These are phyloP conservation scores for Arthrocladium fulminans DNA, from an alignment of 2,329 filamentous ascomycete species.

Conservation along the genomic window DNA sequence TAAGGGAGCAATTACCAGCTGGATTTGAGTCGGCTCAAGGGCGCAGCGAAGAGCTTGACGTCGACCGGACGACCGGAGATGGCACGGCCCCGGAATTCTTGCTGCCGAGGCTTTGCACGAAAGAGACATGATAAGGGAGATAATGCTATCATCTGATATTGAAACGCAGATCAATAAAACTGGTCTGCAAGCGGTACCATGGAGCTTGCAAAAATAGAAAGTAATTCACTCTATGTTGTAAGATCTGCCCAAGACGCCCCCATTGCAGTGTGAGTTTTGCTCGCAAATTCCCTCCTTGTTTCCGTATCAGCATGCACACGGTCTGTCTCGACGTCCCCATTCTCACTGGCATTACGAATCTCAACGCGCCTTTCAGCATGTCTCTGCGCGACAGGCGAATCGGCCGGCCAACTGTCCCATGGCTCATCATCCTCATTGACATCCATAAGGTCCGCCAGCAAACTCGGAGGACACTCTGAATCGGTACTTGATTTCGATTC, in stretches of 20 bases:
- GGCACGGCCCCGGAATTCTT: not conserved
- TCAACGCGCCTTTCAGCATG: not conserved
- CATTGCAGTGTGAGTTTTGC: not conserved
- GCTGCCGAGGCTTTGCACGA: not conserved
- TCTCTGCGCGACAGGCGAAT: slow-evolving; percentile 32
- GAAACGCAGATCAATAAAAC: too few species aligned
- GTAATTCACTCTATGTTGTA: not conserved
- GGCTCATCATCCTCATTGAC: slow-evolving; percentile 40
- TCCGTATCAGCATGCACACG: not conserved
- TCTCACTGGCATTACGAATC: slow-evolving; percentile 1
- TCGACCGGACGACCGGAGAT: slow-evolving; percentile 8
- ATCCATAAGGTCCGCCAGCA: slow-evolving; percentile 15
- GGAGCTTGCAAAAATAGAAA: too few species aligned
- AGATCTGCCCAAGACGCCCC: slow-evolving; percentile 2
- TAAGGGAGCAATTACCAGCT: not conserved
- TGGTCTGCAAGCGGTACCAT: too few species aligned
- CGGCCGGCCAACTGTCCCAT: slow-evolving; percentile 45
- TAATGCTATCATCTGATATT: too few species aligned
- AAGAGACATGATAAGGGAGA: too few species aligned
- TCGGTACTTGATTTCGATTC: slow-evolving; percentile 17
- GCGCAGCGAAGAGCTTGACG: not conserved
- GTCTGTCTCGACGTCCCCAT: not conserved
- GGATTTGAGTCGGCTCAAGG: not conserved
- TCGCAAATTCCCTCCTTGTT: not conserved
- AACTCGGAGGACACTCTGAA: slow-evolving; percentile 7